A percentile compares a stretch with the other conserved stretches of the same genome.
Evolutionary conservation across 2,329 filamentous ascomycete genomes (phyloP).

Genomic region (Phaeosphaeria sp.): DNA sequence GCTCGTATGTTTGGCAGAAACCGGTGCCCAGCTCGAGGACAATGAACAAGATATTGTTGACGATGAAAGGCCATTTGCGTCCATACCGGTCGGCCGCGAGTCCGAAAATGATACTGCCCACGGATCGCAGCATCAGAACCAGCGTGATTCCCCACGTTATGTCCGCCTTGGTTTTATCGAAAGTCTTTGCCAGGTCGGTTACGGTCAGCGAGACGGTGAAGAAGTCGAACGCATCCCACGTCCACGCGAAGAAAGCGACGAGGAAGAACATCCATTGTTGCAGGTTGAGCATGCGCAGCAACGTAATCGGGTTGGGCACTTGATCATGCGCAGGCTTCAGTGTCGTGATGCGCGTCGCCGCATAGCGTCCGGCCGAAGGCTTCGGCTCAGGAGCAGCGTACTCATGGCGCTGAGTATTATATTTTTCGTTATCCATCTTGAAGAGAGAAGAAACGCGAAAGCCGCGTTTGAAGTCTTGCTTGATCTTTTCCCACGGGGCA

Average conservation of each 20-base stretch:
- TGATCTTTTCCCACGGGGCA: background rate
- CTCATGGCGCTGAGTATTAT: constrained; percentile 20
- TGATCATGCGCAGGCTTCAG: constrained; percentile 64
- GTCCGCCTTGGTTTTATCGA: constrained; percentile 62
- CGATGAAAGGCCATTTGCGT: constrained; percentile 64
- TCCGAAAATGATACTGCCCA: constrained; percentile 66
- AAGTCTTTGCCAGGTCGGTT: constrained; percentile 59
- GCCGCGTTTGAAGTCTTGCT: background rate
- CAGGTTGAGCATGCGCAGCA: constrained; percentile 58
- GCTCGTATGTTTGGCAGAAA: constrained; percentile 64
- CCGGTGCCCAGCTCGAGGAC: constrained; percentile 66
- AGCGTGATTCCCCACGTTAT: constrained; percentile 65
- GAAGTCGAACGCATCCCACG: constrained; percentile 64
- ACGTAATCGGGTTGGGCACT: constrained; percentile 61
- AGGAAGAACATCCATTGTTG: constrained; percentile 68
- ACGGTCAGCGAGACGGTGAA: constrained; percentile 68
- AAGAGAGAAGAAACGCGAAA: background rate
- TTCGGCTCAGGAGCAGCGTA: constrained; percentile 13
- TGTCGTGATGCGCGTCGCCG: constrained; percentile 60
- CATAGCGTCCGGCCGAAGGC: constrained; percentile 53
- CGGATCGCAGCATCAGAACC: constrained; percentile 65
- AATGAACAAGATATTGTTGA: constrained; percentile 68
- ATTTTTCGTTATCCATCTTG: constrained; percentile 32
- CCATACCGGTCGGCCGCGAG: constrained; percentile 61
- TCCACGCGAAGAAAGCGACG: constrained; percentile 57